These are phyloP conservation scores for Lactarius quietus DNA, from an alignment of 768 basidiomycete species.

Conservation along the genomic window DNA sequence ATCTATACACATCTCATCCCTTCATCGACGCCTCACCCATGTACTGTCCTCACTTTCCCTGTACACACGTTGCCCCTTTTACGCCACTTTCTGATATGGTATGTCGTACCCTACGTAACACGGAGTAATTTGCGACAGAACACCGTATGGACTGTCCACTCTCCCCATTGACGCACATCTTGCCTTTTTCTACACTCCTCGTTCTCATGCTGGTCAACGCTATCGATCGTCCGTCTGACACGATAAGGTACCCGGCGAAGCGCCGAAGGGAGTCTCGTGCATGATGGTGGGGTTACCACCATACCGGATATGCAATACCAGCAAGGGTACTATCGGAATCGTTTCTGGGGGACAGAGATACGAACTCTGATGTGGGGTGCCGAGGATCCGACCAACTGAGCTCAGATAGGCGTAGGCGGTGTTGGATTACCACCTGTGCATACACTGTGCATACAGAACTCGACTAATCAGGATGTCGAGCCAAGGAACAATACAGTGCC, in stretches of 20 bases:
- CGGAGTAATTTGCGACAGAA: slow-evolving; percentile 2
- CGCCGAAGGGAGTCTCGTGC: background rate
- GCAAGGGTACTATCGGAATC: background rate
- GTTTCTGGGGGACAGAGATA: background rate
- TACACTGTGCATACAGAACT: background rate
- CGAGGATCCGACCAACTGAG: background rate
- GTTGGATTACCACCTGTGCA: background rate
- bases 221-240: background rate
- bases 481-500: background rate
- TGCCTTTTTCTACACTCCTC: background rate
- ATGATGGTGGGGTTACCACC: background rate
- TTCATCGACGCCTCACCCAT: slow-evolving; percentile 3
- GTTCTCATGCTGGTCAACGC: background rate
- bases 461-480: background rate
- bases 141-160: background rate
- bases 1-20: background rate
- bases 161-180: background rate
- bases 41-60: slow-evolving; percentile 11
- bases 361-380: too few relatives aligned
- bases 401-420: background rate
- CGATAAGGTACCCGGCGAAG: background rate
- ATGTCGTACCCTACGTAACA: slow-evolving; percentile 1
- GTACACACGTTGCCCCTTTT: background rate
- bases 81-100: slow-evolving; percentile 2
- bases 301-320: background rate